Conservation (phyloP, 768 basidiomycete genomes). For the Scleroderma citrinum region DNA sequence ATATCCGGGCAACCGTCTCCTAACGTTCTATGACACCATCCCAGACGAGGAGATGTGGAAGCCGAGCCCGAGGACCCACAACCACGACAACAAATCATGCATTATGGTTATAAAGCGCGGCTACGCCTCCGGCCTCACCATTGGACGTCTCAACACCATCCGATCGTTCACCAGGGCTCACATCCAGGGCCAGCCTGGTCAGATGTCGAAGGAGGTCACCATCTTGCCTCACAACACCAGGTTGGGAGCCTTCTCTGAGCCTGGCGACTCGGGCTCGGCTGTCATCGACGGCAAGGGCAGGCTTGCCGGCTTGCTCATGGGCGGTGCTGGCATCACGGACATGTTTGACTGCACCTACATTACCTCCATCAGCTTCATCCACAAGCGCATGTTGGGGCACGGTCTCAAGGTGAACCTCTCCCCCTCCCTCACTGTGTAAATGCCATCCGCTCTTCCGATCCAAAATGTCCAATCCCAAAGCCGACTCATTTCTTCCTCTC, state of each 20-base stretch:
- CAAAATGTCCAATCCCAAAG: no score
- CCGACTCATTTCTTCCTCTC: no score
- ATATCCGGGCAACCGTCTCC: slow-evolving; percentile 16
- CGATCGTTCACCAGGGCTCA: slow-evolving; percentile 4
- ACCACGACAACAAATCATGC: slow-evolving; percentile 11
- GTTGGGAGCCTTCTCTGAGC: slow-evolving; percentile 13
- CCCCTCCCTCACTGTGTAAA: no score
- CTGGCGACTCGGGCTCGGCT: slow-evolving; percentile 18
- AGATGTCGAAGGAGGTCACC: slow-evolving; percentile 7
- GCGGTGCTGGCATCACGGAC: slow-evolving; percentile 21
- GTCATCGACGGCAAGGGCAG: slow-evolving; percentile 18
- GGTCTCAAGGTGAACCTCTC: no score
- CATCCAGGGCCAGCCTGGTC: neutral
- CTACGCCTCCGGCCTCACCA: slow-evolving; percentile 3
- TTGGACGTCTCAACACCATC: slow-evolving; percentile 7
- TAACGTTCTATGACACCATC: slow-evolving; percentile 8
- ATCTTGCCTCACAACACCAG: slow-evolving; percentile 7
- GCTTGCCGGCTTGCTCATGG: slow-evolving; percentile 27
- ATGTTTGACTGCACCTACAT: slow-evolving; percentile 25
- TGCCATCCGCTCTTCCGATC: no score
- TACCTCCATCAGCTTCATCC: slow-evolving; percentile 28
- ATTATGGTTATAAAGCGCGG: slow-evolving; percentile 13
- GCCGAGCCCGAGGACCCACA: slow-evolving; percentile 5
- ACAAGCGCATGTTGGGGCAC: no score
- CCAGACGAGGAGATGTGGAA: slow-evolving; percentile 14